These are phyloP conservation scores for Mycena haematopus DNA, from an alignment of 768 basidiomycete genomes.

Conservation along the genomic window DNA sequence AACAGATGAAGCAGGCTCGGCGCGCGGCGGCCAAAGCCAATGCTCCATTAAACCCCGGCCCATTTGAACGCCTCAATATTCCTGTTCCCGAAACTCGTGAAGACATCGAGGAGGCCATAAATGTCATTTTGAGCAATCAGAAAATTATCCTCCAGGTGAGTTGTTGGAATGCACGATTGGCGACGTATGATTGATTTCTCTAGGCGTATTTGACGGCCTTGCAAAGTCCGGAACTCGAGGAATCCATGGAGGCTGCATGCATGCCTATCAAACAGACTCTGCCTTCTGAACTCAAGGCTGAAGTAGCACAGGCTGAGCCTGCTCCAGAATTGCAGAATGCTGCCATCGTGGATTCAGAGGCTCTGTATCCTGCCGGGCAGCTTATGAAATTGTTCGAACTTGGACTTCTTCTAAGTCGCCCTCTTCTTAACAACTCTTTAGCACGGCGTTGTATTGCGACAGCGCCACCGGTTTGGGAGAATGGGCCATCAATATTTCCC, in stretches of 20 bases:
- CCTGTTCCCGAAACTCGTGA: slow-evolving; percentile 34
- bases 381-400: slow-evolving; percentile 23
- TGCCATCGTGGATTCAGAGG: background rate
- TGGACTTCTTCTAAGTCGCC: no score
- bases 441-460: slow-evolving; percentile 21
- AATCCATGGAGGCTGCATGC: slow-evolving; percentile 14
- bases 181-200: background rate
- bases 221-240: slow-evolving; percentile 8
- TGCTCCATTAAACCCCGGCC: slow-evolving; percentile 33
- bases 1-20: slow-evolving; percentile 31
- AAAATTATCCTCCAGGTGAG: slow-evolving; percentile 57
- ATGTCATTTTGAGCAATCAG: slow-evolving; percentile 34
- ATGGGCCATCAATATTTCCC: slow-evolving; percentile 52
- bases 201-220: slow-evolving; percentile 22
- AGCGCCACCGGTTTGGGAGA: slow-evolving; percentile 24
- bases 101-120: slow-evolving; percentile 29
- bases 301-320: slow-evolving; percentile 38
- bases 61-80: slow-evolving; percentile 38
- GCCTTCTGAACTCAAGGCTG: slow-evolving; percentile 38
- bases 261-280: background rate
- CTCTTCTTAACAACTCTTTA: background rate
- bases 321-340: slow-evolving; percentile 48
- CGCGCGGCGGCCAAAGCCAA: slow-evolving; percentile 19
- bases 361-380: background rate
- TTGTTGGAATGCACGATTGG: slow-evolving; percentile 41